These are phyloP conservation scores for Ramaria rubella DNA, from an alignment of 768 basidiomycete genomes.

Conservation along the genomic window DNA sequence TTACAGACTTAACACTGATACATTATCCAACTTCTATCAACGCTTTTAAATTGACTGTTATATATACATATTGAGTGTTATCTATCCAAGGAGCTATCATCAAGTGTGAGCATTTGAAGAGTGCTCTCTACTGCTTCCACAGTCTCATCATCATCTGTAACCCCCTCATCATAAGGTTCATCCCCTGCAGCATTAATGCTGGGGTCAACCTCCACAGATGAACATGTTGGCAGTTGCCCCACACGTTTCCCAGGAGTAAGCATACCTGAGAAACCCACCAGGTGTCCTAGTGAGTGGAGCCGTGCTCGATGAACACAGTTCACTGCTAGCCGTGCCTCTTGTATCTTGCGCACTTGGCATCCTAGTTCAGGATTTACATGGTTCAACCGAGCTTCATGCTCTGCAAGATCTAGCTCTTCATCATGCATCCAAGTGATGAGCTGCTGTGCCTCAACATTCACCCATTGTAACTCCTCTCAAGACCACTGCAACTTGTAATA, in stretches of 20 bases:
- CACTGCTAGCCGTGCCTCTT: neutral
- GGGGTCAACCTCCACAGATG: too few relatives aligned
- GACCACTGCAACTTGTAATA: slow-evolving; percentile 18
- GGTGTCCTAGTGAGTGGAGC: neutral
- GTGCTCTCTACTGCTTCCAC: neutral
- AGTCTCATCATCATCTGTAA: neutral
- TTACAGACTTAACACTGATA: too few relatives aligned
- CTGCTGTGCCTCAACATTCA: slow-evolving; percentile 21
- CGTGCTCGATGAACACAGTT: neutral
- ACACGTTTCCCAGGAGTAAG: neutral
- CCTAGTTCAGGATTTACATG: neutral
- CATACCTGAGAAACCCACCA: neutral
- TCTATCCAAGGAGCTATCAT: too few relatives aligned
- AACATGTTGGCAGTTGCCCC: neutral
- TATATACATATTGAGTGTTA: too few relatives aligned
- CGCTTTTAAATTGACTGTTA: too few relatives aligned
- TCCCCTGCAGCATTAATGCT: neutral
- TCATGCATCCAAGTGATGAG: slow-evolving; percentile 23
- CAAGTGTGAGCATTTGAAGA: neutral
- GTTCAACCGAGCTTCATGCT: neutral
- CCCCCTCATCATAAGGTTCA: neutral
- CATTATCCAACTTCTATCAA: too few relatives aligned
- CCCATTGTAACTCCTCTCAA: slow-evolving; percentile 20
- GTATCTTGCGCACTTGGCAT: neutral
- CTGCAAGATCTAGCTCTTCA: slow-evolving; percentile 13